These are phyloP conservation scores for Dicorynia guianensis DNA, from an alignment of 306 rosid genomes.

Conservation along the genomic window DNA sequence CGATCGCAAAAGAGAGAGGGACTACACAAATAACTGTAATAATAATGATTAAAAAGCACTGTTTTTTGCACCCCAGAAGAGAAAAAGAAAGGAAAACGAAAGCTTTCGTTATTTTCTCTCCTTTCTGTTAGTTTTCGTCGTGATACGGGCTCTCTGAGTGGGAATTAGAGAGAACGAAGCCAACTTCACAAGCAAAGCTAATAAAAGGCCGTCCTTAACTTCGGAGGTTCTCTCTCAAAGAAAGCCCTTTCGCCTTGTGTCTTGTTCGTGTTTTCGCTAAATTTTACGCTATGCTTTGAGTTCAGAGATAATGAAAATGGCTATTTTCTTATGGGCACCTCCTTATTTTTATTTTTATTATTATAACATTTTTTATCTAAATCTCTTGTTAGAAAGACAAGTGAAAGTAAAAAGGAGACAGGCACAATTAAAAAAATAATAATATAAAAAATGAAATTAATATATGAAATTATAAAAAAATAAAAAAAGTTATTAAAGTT, in stretches of 20 bases:
- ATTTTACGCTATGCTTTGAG: constrained; percentile 20
- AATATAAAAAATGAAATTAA: too few species aligned
- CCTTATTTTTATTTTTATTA: too few species aligned
- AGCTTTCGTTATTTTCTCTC: not conserved
- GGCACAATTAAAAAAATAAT: too few species aligned
- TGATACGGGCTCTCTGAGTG: constrained; percentile 34
- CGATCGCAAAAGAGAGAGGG: constrained; percentile 49
- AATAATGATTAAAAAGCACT: constrained; percentile 31
- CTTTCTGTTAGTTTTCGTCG: constrained; percentile 48
- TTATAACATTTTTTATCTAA: too few species aligned
- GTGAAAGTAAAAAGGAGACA: too few species aligned
- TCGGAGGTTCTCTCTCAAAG: constrained; percentile 46
- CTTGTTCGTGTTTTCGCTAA: constrained; percentile 40
- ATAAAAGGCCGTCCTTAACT: constrained; percentile 48
- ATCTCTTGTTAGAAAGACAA: too few species aligned
- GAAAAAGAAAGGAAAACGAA: constrained; percentile 36
- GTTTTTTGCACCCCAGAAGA: not conserved
- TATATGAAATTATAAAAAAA: too few species aligned
- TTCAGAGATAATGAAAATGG: not conserved
- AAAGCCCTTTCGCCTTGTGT: constrained; percentile 33
- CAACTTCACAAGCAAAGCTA: constrained; percentile 57
- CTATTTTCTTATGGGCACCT: constrained; percentile 4
- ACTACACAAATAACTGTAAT: constrained; percentile 39
- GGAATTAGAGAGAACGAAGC: constrained; percentile 49
- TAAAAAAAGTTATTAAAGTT: too few species aligned